Conservation (phyloP, 768 basidiomycete genomes). For the Boletus pseudopeckii region DNA sequence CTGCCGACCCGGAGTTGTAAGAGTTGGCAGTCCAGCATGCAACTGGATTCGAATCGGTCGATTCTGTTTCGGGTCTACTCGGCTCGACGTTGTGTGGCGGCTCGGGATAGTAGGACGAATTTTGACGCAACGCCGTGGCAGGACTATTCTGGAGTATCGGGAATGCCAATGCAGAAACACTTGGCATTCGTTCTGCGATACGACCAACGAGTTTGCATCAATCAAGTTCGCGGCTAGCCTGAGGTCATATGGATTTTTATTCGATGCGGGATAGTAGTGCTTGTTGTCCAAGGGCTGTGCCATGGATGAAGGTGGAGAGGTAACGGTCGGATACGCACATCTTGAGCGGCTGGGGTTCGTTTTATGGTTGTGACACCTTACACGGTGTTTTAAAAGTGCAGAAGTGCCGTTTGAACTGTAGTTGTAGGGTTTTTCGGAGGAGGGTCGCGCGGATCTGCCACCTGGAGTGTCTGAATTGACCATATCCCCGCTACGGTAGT, state of each 20-base stretch:
- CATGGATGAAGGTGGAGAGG: not conserved
- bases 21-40: not conserved
- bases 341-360: not conserved
- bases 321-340: not conserved
- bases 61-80: too few species aligned
- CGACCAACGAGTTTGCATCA: not conserved
- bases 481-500: too few species aligned
- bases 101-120: not conserved
- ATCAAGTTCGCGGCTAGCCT: not conserved
- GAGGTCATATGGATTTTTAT: too few species aligned
- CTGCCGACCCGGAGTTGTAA: not conserved
- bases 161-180: not conserved
- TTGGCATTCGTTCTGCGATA: not conserved
- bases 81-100: too few species aligned
- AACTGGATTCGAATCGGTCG: too few species aligned
- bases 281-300: not conserved
- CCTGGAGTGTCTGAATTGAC: not conserved
- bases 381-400: not conserved
- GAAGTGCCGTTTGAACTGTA: not conserved
- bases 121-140: not conserved
- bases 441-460: not conserved
- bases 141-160: too few species aligned
- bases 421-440: not conserved
- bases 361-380: not conserved
- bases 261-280: not conserved